These are phyloP conservation scores for Alternaria sp. DNA, from an alignment of 2,329 filamentous ascomycete genomes.

Conservation along the genomic window DNA sequence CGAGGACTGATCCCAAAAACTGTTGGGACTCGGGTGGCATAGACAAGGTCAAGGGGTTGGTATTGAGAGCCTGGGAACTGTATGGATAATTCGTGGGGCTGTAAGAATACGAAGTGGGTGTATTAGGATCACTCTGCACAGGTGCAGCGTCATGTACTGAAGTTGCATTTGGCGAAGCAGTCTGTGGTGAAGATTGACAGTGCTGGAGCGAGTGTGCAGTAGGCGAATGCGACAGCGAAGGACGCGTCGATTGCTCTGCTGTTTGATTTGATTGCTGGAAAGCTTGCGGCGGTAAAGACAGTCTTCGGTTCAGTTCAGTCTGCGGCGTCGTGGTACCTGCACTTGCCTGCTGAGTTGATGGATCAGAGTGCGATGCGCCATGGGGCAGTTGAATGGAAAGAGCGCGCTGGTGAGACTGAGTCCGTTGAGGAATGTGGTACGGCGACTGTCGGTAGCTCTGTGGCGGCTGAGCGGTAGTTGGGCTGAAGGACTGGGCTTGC, in stretches of 20 bases:
- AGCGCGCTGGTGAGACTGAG: constrained; percentile 53
- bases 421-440: constrained; percentile 56
- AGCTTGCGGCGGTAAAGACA: constrained; percentile 55
- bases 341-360: constrained; percentile 32
- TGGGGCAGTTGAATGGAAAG: constrained; percentile 57
- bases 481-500: constrained; percentile 31
- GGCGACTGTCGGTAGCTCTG: constrained; percentile 55
- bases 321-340: constrained; percentile 30
- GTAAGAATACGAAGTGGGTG: constrained; percentile 33
- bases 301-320: constrained; percentile 49
- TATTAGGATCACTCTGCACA: constrained; percentile 31
- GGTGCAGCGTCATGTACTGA: constrained; percentile 38
- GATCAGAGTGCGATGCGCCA: constrained; percentile 43
- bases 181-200: constrained; percentile 34
- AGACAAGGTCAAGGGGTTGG: constrained; percentile 59
- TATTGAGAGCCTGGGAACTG: constrained; percentile 41
- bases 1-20: constrained; percentile 59
- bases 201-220: constrained; percentile 33
- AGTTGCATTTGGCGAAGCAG: constrained; percentile 29
- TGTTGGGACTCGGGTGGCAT: constrained; percentile 64
- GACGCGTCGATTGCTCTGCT: constrained; percentile 25
- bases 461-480: constrained; percentile 35
- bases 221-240: constrained; percentile 33
- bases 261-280: constrained; percentile 32
- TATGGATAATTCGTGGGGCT: constrained; percentile 38